These are phyloP conservation scores for Backusella tarrabulga DNA, from an alignment of 192 early-diverging fungal species.

Conservation along the genomic window DNA sequence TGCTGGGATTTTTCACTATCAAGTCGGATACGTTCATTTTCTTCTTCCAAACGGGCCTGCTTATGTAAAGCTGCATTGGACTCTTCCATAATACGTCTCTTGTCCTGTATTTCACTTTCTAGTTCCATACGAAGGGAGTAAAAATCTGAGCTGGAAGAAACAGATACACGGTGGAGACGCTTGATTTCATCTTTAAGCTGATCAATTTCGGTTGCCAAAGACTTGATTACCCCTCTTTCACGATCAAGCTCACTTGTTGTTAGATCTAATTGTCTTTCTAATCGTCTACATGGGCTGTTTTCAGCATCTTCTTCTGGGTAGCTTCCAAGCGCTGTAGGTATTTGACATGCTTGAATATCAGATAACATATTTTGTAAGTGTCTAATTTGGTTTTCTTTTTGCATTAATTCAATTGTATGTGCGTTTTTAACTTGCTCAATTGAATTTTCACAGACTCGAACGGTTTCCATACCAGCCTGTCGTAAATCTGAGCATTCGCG, in stretches of 20 bases:
- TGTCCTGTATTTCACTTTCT: conserved; percentile 23
- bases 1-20: not conserved
- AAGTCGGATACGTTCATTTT: conserved; percentile 14
- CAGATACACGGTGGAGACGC: not conserved
- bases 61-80: conserved; percentile 17
- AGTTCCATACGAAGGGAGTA: conserved; percentile 13
- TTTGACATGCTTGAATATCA: not conserved
- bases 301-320: not conserved
- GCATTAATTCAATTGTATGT: conserved; percentile 17
- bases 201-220: not conserved
- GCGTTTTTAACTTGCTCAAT: conserved; percentile 39
- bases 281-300: conserved; percentile 1
- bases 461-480: conserved; percentile 38
- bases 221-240: not conserved
- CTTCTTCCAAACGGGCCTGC: conserved; percentile 19
- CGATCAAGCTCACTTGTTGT: conserved; percentile 12
- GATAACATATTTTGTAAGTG: conserved; percentile 15
- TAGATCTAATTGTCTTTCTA: conserved; percentile 34
- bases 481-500: conserved; percentile 37
- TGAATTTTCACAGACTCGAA: conserved; percentile 40
- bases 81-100: conserved; percentile 27
- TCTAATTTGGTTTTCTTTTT: conserved; percentile 30
- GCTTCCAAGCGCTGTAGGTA: not conserved
- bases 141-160: conserved; percentile 6
- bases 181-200: conserved; percentile 6